These are phyloP conservation scores for Solanum hybrid DNA, from an alignment of 305 asterid species.

Conservation along the genomic window DNA sequence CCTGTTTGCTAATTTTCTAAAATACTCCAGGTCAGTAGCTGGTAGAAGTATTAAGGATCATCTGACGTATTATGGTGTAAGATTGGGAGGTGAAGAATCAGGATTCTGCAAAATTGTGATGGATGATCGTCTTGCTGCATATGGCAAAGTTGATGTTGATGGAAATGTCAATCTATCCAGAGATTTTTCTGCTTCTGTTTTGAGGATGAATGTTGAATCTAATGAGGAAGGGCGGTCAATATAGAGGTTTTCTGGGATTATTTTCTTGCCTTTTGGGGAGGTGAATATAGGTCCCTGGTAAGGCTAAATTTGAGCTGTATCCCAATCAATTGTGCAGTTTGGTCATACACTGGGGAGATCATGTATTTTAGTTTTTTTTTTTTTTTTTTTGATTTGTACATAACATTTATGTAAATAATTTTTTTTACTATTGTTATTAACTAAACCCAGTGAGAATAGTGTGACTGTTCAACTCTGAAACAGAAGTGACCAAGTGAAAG, in stretches of 20 bases:
- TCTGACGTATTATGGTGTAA: constrained; percentile 55
- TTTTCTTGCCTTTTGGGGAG: background rate
- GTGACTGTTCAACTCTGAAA: background rate
- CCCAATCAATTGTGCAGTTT: background rate
- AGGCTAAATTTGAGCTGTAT: background rate
- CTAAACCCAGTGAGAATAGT: background rate
- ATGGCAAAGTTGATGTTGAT: constrained; percentile 36
- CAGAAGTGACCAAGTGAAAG: background rate
- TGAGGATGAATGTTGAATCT: constrained; percentile 23
- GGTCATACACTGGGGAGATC: background rate
- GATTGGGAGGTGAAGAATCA: constrained; percentile 57
- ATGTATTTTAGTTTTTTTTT: background rate
- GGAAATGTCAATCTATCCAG: constrained; percentile 58
- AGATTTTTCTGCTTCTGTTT: constrained; percentile 23
- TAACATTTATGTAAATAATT: background rate
- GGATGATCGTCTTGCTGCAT: constrained; percentile 34
- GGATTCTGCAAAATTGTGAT: constrained; percentile 55
- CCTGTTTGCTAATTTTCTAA: background rate
- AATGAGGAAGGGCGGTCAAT: background rate
- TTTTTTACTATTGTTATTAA: background rate
- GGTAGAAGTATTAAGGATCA: constrained; percentile 86
- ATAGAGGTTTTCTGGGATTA: background rate
- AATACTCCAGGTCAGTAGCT: constrained; percentile 59
- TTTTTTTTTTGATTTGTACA: background rate
- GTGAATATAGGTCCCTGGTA: background rate